Evolutionary conservation across 441 rosid species (phyloP).

Genomic region (Pelargonium citronellum): DNA sequence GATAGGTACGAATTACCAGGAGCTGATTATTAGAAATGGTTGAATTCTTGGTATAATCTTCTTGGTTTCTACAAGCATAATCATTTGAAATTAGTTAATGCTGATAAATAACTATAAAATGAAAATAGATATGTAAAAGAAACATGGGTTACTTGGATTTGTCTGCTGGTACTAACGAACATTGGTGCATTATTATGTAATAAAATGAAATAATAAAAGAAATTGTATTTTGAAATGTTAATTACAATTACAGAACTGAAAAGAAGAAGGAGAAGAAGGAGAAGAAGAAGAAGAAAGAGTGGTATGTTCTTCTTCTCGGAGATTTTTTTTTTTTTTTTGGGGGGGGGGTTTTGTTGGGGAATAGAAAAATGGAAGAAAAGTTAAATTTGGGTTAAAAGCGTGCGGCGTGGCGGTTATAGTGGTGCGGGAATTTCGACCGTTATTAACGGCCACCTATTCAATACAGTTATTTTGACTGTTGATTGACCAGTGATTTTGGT

Average conservation of each 20-base stretch:
- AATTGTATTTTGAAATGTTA: too few relatives aligned
- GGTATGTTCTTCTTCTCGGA: neutral
- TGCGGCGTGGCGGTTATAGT: conserved; percentile 3
- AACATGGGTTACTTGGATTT: conserved; percentile 1
- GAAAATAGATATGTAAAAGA: neutral
- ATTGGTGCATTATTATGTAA: neutral
- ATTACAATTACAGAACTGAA: too few relatives aligned
- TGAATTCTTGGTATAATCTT: neutral
- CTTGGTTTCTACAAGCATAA: neutral
- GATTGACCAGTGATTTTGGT: neutral
- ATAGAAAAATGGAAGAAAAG: neutral
- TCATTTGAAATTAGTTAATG: neutral
- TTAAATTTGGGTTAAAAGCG: neutral
- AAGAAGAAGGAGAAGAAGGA: neutral
- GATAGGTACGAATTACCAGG: too few relatives aligned
- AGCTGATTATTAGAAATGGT: too few relatives aligned
- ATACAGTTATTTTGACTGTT: neutral
- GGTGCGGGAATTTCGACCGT: conserved; percentile 2
- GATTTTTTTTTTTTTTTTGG: neutral
- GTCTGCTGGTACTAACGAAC: neutral
- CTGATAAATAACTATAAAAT: neutral
- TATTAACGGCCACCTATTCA: neutral
- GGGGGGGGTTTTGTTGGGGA: neutral
- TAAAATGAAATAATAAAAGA: too few relatives aligned
- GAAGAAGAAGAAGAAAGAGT: too few relatives aligned